phyloP scores from a whole-genome alignment of 2,329 filamentous ascomycete genomes.

The Orbilia quercus region DNA sequence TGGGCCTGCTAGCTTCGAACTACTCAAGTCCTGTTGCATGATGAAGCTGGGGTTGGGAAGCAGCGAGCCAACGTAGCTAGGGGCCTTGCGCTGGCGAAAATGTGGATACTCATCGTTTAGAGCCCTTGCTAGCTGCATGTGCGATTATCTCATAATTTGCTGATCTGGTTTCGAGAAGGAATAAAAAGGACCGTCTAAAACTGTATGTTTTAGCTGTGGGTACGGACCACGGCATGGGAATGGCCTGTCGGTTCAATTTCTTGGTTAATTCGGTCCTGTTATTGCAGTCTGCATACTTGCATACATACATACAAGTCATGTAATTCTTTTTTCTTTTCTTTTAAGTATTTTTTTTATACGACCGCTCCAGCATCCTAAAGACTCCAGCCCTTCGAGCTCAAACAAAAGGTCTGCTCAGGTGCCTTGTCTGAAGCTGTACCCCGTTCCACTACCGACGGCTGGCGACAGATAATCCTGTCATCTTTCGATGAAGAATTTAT shows the following conservation, averaged over 20 bases:
- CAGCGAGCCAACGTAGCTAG: background rate
- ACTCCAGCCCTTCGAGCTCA: conserved; percentile 1
- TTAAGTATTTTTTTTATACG: conserved; percentile 6
- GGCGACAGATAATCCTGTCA: conserved; percentile 48
- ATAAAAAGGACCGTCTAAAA: background rate
- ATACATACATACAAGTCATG: too few relatives aligned
- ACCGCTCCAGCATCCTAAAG: background rate
- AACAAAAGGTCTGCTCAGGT: conserved; percentile 2
- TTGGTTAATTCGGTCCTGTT: conserved; percentile 16
- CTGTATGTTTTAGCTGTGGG: conserved; percentile 15
- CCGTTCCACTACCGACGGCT: conserved; percentile 56
- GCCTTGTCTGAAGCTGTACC: conserved; percentile 40
- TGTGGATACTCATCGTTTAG: conserved; percentile 55
- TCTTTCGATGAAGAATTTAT: conserved; percentile 39
- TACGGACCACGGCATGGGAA: conserved; percentile 15
- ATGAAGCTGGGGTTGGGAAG: conserved; percentile 6
- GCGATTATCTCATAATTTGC: conserved; percentile 57
- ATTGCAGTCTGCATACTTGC: conserved; percentile 13
- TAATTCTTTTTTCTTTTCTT: conserved; percentile 6
- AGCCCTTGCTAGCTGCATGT: conserved; percentile 56
- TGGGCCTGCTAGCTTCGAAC: background rate
- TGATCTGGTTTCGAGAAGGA: conserved; percentile 56
- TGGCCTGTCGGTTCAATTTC: conserved; percentile 27
- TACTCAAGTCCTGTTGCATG: background rate
- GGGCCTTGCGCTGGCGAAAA: conserved; percentile 33